A percentile compares a stretch with the other conserved stretches of the same genome.
Conservation (phyloP, 164 flowering plant genomes). For the Berberis thunbergii region DNA sequence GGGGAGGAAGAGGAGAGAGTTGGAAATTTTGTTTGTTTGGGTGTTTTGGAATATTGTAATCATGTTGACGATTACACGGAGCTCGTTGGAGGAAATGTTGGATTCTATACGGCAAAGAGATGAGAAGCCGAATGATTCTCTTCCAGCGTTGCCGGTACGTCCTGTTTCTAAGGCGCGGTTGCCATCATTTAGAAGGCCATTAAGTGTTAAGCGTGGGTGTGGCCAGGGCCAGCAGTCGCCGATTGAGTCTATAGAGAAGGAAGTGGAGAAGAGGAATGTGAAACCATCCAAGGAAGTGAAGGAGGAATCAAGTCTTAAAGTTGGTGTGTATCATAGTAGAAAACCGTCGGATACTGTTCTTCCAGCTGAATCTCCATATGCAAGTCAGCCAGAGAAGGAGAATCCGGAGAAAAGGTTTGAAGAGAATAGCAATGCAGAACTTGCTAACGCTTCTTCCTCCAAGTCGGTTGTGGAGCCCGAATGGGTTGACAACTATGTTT, state of each 20-base stretch:
- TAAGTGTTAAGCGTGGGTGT: conserved; percentile 41
- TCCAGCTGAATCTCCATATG: conserved; percentile 40
- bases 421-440: conserved; percentile 11
- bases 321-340: conserved; percentile 41
- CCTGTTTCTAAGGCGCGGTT: conserved; percentile 64
- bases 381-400: conserved; percentile 11
- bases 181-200: conserved; percentile 47
- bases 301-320: conserved; percentile 24
- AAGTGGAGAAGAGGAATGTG: conserved; percentile 25
- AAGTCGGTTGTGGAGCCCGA: conserved; percentile 24
- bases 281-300: conserved; percentile 12
- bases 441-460: conserved; percentile 9
- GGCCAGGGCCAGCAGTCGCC: conserved; percentile 7
- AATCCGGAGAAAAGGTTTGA: conserved; percentile 11
- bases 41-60: neutral
- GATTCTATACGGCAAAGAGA: conserved; percentile 63
- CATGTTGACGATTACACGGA: conserved; percentile 21
- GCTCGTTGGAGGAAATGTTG: conserved; percentile 93
- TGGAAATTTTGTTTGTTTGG: neutral
- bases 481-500: conserved; percentile 52
- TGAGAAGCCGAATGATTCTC: conserved; percentile 62
- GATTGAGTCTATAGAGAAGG: conserved; percentile 19
- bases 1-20: neutral
- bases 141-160: conserved; percentile 79
- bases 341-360: conserved; percentile 27